phyloP scores from a whole-genome alignment of 2,329 filamentous ascomycete genomes.

The Fusarium aywerte region DNA sequence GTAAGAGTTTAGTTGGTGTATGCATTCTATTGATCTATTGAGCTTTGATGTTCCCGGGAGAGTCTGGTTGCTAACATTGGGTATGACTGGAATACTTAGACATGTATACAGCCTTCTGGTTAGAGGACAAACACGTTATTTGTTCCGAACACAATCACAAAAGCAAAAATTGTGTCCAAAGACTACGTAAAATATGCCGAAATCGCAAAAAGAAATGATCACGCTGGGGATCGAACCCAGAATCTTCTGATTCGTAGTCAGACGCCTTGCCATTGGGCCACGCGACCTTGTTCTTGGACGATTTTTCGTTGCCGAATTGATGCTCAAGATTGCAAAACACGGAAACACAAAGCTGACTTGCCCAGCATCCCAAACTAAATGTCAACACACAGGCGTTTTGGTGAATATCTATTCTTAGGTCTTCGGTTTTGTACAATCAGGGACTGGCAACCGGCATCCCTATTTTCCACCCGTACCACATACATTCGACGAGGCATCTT shows the following conservation, averaged over 20 bases:
- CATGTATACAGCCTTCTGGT: too few relatives aligned
- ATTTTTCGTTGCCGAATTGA: not conserved
- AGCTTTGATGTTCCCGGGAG: too few relatives aligned
- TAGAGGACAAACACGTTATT: too few relatives aligned
- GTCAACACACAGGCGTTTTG: not conserved
- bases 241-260: constrained; percentile 40
- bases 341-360: not conserved
- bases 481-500: not conserved
- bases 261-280: constrained; percentile 38
- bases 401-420: not conserved
- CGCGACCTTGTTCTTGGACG: constrained; percentile 16
- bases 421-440: not conserved
- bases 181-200: too few relatives aligned
- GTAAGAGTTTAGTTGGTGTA: too few relatives aligned
- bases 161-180: too few relatives aligned
- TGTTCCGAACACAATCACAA: too few relatives aligned
- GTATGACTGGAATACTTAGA: too few relatives aligned
- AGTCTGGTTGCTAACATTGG: too few relatives aligned
- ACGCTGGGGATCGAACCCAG: constrained; percentile 38
- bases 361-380: not conserved
- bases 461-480: not conserved
- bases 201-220: constrained; percentile 11
- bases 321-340: not conserved
- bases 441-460: not conserved
- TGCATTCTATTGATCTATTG: too few relatives aligned